Percentiles rank a stretch among this genome's conserved stretches.
phyloP scores from a whole-genome alignment of 257 asterid genomes.

The Jacaranda copaia region DNA sequence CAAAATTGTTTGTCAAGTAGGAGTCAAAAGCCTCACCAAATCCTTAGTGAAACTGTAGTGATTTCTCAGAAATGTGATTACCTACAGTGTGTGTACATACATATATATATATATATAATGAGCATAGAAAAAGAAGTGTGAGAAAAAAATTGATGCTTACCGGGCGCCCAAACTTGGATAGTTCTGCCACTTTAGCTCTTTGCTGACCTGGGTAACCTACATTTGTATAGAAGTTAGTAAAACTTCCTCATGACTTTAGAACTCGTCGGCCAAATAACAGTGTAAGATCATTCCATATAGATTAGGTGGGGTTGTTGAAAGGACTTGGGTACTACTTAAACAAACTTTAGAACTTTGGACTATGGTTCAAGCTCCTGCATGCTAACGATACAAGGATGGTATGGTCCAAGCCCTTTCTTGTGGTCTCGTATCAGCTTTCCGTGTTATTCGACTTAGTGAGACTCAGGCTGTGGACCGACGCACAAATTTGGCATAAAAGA shows the following conservation, averaged over 20 bases:
- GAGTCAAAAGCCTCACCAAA: background rate
- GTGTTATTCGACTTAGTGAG: background rate
- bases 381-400: too few species aligned
- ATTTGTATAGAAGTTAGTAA: constrained; percentile 20
- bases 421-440: background rate
- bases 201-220: constrained; percentile 80
- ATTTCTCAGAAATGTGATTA: background rate
- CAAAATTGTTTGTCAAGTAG: background rate
- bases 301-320: background rate
- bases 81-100: too few species aligned
- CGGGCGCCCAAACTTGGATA: constrained; percentile 87
- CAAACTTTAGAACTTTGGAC: too few species aligned
- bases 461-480: background rate
- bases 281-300: background rate
- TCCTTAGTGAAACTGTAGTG: background rate
- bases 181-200: constrained; percentile 72
- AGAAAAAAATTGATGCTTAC: constrained; percentile 49
- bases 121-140: background rate
- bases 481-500: background rate
- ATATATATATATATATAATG: too few species aligned
- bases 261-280: background rate
- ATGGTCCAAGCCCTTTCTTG: background rate
- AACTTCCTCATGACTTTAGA: background rate
- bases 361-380: too few species aligned
- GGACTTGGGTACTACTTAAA: too few species aligned